Evolutionary conservation across 176 grass and related monocot genomes (phyloP), one percentile per base, ranked within the genome.

Genomic region (Musa troglodytarum): DNA sequence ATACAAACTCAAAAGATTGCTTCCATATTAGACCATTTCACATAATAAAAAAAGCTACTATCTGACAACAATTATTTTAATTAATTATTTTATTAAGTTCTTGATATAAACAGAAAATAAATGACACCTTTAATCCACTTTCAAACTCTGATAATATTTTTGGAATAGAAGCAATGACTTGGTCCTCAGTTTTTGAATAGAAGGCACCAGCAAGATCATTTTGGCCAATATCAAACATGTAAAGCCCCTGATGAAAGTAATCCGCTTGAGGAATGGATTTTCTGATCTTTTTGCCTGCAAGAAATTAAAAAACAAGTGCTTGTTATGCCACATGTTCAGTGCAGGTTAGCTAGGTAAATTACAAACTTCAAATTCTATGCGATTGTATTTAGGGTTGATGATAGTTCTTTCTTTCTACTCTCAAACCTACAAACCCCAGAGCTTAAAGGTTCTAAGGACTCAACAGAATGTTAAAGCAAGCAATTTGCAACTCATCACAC

Each of bases 211-310:
- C 95, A 81, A 99, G 82, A 58, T 99, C 95, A 84, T 99, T 99
- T 79, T 99, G 95, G 43, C 95, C 95, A 74, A 99, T 87, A 78
- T 99, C 95, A 87, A 99, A 99, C 95, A 79, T 99, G 79, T 99
- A 99, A 10, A 99, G 82, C 54, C 88, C 95, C 71, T 94, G 79
- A 0, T 61, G 54, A 79, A 99, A 99, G 69, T 78, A 99, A 89
- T 99, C 81, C 55, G 15, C 52, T 70, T 84, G 78, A 81, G 95
- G 95, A 83, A 99, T 89, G 65, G 87, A 91, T 57, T 54, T 77
- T 16, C 70, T 86, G 66, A 62, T 82, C 52, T 68, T 72, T 84
- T 89, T 83, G 25, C 86, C 95, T 99, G 82, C 52, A 81, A 81
- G 15, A 64, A 69, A 56, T 11, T 49, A 52, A 17, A 78, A 62